These are phyloP conservation scores for Lentinula guzmanii DNA, from an alignment of 768 basidiomycete genomes.

Conservation along the genomic window DNA sequence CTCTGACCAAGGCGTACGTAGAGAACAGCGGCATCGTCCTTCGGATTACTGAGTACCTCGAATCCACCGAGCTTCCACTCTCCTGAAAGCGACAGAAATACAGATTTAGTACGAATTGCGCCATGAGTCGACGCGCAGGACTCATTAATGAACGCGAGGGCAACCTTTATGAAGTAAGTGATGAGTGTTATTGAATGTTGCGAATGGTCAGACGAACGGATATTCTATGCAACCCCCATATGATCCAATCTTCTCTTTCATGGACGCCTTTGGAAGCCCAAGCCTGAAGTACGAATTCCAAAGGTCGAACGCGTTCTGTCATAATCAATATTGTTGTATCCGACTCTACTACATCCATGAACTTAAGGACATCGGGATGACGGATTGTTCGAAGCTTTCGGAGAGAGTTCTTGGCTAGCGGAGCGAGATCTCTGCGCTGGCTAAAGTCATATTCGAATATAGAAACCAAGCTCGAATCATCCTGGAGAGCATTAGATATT, in stretches of 20 bases:
- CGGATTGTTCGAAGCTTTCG: constrained; percentile 86
- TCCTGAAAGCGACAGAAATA: constrained; percentile 89
- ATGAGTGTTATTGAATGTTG: background rate
- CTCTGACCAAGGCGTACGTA: constrained; percentile 51
- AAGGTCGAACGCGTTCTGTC: constrained; percentile 87
- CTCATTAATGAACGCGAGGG: constrained; percentile 86
- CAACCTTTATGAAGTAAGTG: constrained; percentile 48
- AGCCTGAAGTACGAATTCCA: constrained; percentile 53
- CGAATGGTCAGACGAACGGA: constrained; percentile 49
- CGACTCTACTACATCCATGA: constrained; percentile 89
- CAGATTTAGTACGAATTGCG: constrained; percentile 61
- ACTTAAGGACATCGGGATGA: constrained; percentile 95
- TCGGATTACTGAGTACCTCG: constrained; percentile 79
- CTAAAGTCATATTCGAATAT: constrained; percentile 89
- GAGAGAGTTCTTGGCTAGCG: constrained; percentile 83
- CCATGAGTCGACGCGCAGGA: constrained; percentile 81
- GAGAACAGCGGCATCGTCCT: constrained; percentile 71
- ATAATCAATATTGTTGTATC: constrained; percentile 86
- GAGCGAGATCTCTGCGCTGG: constrained; percentile 56
- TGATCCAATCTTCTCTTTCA: constrained; percentile 79
- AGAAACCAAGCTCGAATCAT: constrained; percentile 80
- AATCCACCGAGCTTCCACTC: constrained; percentile 98
- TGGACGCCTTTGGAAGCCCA: constrained; percentile 58
- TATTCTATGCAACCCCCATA: constrained; percentile 92
- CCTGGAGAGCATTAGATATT: constrained; percentile 40